Percentiles rank a stretch among this genome's conserved stretches.
phyloP scores from a whole-genome alignment of 1,139 yeast genomes.

The Geotrichum klebahnii region DNA sequence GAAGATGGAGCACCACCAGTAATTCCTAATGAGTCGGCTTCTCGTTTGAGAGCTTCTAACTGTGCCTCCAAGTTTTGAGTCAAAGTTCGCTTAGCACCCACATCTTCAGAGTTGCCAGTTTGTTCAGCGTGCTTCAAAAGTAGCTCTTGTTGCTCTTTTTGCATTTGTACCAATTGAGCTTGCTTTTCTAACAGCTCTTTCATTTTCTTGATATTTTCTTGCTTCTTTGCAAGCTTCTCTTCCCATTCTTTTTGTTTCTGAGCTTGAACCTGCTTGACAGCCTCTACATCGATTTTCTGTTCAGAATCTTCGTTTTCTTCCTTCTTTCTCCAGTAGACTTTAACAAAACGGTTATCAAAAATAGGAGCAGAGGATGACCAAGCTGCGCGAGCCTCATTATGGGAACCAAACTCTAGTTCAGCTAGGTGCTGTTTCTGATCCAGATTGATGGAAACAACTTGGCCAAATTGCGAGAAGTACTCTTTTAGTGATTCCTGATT shows the following conservation, averaged over 20 bases:
- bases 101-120: constrained; percentile 31
- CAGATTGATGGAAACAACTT: constrained; percentile 36
- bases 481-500: constrained; percentile 37
- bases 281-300: constrained; percentile 40
- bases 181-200: constrained; percentile 39
- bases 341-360: constrained; percentile 49
- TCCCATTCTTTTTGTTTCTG: constrained; percentile 45
- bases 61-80: constrained; percentile 39
- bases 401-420: constrained; percentile 42
- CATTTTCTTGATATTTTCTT: constrained; percentile 38
- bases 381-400: constrained; percentile 43
- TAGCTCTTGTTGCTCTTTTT: constrained; percentile 36
- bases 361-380: constrained; percentile 46
- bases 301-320: constrained; percentile 20
- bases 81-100: constrained; percentile 32
- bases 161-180: constrained; percentile 36
- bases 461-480: constrained; percentile 46
- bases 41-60: constrained; percentile 39
- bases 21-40: constrained; percentile 32
- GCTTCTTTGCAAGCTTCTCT: constrained; percentile 39
- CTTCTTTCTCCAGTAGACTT: constrained; percentile 43
- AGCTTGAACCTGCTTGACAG: constrained; percentile 39
- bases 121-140: constrained; percentile 31
- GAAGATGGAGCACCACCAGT: constrained; percentile 20
- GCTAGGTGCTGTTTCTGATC: constrained; percentile 36